Percentiles rank a stretch among this genome's conserved stretches.
phyloP scores from a whole-genome alignment of 305 asterid genomes.

The Fraxinus sp. region DNA sequence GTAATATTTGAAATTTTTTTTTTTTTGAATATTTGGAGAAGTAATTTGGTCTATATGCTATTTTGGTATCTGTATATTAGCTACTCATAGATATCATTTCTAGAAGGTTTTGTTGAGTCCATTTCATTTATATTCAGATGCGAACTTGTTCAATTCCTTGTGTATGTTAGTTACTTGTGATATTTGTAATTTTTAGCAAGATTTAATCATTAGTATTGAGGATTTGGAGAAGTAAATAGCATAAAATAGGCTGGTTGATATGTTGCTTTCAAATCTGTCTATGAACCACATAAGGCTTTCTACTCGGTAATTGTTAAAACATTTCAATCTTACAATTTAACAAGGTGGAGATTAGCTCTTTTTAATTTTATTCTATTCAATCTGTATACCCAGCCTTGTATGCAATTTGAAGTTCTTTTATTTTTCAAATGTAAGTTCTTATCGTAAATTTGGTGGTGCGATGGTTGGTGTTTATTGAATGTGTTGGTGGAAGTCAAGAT shows the following conservation, averaged over 20 bases:
- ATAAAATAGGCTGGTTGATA: neutral
- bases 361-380: neutral
- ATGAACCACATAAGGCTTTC: neutral
- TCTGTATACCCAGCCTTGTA: neutral
- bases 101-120: neutral
- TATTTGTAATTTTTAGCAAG: neutral
- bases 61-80: neutral
- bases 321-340: neutral
- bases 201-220: neutral
- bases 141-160: neutral
- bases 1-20: neutral
- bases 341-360: neutral
- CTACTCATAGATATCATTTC: neutral
- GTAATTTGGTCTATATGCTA: neutral
- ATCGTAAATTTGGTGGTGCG: too few species aligned
- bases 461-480: too few species aligned
- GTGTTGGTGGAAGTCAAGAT: too few species aligned
- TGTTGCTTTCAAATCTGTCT: neutral
- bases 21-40: neutral
- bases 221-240: neutral
- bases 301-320: neutral
- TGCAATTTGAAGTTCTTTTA: neutral
- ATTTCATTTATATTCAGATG: neutral
- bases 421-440: too few species aligned
- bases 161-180: neutral